Base-by-base conservation (phyloP, 768 basidiomycete species). In the Lentinula edodes region DNA sequence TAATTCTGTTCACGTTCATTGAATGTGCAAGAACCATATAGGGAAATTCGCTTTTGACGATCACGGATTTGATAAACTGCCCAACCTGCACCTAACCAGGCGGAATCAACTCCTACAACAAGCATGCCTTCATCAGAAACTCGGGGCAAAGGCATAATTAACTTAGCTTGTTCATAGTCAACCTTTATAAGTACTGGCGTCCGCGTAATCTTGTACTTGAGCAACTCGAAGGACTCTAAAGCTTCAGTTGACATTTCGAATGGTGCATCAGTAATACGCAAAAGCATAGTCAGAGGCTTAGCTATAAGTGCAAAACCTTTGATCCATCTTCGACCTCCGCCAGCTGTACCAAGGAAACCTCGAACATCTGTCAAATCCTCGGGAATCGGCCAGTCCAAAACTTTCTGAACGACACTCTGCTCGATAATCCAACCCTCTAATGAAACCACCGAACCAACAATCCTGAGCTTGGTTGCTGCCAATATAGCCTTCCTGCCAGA, bases 341-440 rank as follows among this genome's bases (percentile, higher is more conserved):
- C 39, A 39, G 53, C 53, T 3, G n/a, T 39, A 4, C 53, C 35
- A 3, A 36, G 34, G 12, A 54, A 54, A 5, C 53, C 55, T 7
- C 23, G 18, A 0, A 35, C 58, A 12, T 59, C 58, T 3, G 36
- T 6, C 32, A 23, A 3, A 23, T n/a, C 32, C 35, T 23, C 12
- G 23, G 55, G 55, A 6, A 41, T 5, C 6, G 39, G 39, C 35
- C 34, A 46, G 13, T 10, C 13, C 18, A 59, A 16, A 3, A 20
- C 34, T 1, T 32, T 16, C 3, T 48, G 16, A 6, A 48, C 46
- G 2, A 23, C 1, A 13, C 10, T 35, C 12, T 18, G 13, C 18
- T 39, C 38, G 0, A 35, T 48, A n/a, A 60, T 60, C 59, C 59
- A 60, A 16, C 59, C 59, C 18, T 60, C 46, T 6, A 60, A 12